Conservation (phyloP, 2,329 filamentous ascomycete species). For the Hypoxylon rubiginosum region DNA sequence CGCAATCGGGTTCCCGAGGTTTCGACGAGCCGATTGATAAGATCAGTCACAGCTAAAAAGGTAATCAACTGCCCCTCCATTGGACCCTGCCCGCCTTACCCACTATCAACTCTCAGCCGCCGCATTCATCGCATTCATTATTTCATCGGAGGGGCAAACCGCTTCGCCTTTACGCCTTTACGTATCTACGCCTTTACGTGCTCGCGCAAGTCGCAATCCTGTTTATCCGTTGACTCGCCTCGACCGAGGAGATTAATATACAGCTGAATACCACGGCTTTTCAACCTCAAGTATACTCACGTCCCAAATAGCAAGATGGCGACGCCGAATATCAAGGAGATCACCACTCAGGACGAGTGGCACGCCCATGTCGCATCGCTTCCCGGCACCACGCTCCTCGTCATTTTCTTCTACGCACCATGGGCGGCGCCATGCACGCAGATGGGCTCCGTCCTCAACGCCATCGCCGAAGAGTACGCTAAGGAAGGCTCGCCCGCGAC, state of each 20-base stretch:
- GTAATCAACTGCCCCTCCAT: slow-evolving; percentile 52
- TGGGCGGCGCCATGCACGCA: slow-evolving; percentile 97
- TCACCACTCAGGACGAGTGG: slow-evolving; percentile 82
- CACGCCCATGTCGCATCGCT: slow-evolving; percentile 74
- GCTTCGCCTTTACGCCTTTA: slow-evolving; percentile 9
- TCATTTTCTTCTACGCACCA: slow-evolving; percentile 95
- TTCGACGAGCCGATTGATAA: slow-evolving; percentile 41
- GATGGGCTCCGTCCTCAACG: slow-evolving; percentile 88
- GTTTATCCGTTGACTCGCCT: neutral
- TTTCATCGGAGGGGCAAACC: slow-evolving; percentile 34
- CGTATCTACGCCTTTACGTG: no score
- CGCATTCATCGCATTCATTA: slow-evolving; percentile 35
- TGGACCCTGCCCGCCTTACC: slow-evolving; percentile 39
- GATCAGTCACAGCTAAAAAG: slow-evolving; percentile 32
- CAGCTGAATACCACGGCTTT: neutral
- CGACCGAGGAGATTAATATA: neutral
- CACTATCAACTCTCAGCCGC: slow-evolving; percentile 25
- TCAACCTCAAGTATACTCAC: neutral
- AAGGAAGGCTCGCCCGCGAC: slow-evolving; percentile 74
- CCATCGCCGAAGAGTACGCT: slow-evolving; percentile 89
- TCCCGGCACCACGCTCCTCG: slow-evolving; percentile 77
- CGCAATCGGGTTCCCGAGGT: slow-evolving; percentile 41
- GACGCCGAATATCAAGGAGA: slow-evolving; percentile 74
- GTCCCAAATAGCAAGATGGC: slow-evolving; percentile 63
- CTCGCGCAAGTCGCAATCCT: neutral